Percentiles rank a stretch among this genome's conserved stretches.
These are phyloP conservation scores for Globisporangium barbulae DNA, from an alignment of 352 stramenopile species.

Conservation along the genomic window DNA sequence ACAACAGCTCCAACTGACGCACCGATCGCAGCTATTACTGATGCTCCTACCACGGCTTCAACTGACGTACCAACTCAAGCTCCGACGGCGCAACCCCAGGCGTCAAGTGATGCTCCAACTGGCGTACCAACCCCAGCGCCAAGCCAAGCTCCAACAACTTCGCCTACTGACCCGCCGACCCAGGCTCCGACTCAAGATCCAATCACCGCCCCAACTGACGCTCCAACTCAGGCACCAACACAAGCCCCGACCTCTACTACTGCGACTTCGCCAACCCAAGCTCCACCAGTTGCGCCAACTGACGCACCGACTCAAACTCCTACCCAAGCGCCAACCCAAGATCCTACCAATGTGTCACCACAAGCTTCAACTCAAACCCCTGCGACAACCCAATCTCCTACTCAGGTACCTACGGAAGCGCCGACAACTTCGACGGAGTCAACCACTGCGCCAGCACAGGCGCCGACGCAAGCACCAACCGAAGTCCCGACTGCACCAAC, in stretches of 20 bases:
- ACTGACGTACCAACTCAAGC: slow-evolving; percentile 7
- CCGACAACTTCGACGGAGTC: neutral
- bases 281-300: neutral
- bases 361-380: slow-evolving; percentile 2
- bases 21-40: too few species aligned
- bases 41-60: too few species aligned
- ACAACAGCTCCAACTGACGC: too few species aligned
- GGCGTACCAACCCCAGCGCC: neutral
- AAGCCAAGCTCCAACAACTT: neutral
- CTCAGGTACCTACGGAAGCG: slow-evolving; percentile 4
- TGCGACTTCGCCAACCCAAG: neutral
- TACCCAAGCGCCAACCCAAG: neutral
- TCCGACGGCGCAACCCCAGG: neutral
- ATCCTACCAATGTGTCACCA: neutral
- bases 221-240: neutral
- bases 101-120: slow-evolving; percentile 6
- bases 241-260: neutral
- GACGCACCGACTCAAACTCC: neutral
- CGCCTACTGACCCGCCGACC: neutral
- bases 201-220: neutral
- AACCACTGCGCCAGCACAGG: neutral
- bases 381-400: neutral
- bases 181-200: neutral
- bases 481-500: neutral
- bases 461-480: neutral